phyloP scores from a whole-genome alignment of 129 eudicot genomes.

The Kitagawia praeruptora region DNA sequence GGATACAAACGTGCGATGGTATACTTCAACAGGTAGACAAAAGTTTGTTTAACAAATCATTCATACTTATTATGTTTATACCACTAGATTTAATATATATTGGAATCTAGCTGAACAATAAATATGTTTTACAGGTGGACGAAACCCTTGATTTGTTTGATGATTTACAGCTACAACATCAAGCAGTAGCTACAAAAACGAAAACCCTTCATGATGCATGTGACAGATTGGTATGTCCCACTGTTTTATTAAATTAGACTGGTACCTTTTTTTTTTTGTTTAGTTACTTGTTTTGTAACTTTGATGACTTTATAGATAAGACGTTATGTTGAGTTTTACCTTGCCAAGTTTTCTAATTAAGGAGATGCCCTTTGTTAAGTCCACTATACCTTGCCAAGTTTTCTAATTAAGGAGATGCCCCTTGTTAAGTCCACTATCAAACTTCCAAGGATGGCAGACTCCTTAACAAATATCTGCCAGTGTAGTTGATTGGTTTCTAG shows the following conservation, averaged over 20 bases:
- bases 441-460: not conserved
- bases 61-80: conserved; percentile 6
- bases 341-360: not conserved
- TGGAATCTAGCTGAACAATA: conserved; percentile 13
- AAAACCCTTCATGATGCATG: conserved; percentile 99
- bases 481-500: not conserved
- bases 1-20: conserved; percentile 85
- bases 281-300: not conserved
- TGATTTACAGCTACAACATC: conserved; percentile 92
- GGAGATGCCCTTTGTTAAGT: no score
- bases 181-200: conserved; percentile 91
- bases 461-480: not conserved
- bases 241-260: not conserved
- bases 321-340: not conserved
- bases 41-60: not conserved
- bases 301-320: not conserved
- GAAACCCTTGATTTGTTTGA: conserved; percentile 91
- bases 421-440: not conserved
- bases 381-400: not conserved
- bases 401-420: no score
- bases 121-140: conserved; percentile 62
- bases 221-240: conserved; percentile 65
- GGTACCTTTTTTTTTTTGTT: not conserved
- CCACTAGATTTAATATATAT: not conserved
- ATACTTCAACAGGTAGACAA: conserved; percentile 66